Conservation (phyloP, 2,329 filamentous ascomycete species). For the Knufia fluminis region DNA sequence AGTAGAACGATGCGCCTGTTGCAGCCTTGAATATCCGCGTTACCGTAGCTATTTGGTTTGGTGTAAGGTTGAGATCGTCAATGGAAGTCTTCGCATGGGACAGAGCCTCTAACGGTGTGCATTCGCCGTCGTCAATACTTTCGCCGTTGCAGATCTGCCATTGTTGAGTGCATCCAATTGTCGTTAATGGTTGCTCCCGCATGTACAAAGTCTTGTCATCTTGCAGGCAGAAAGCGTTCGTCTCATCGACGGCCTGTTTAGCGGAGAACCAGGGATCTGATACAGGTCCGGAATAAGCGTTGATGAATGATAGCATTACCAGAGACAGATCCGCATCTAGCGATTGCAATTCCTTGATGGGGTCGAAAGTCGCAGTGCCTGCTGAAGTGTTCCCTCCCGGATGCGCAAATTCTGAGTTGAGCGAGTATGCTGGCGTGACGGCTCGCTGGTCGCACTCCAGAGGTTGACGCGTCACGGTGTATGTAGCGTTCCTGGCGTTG, state of each 20-base stretch:
- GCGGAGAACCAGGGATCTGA: constrained; percentile 12
- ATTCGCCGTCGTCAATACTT: neutral
- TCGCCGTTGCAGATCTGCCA: constrained; percentile 10
- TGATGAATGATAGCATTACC: constrained; percentile 6
- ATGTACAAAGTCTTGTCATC: constrained; percentile 5
- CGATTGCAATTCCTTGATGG: constrained; percentile 1
- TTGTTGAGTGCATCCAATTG: constrained; percentile 9
- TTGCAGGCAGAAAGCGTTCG: constrained; percentile 3
- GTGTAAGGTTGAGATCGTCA: neutral
- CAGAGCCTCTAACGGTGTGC: neutral
- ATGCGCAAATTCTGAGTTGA: constrained; percentile 2
- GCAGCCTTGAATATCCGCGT: constrained; percentile 3
- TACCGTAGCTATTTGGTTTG: constrained; percentile 1
- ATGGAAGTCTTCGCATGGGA: neutral
- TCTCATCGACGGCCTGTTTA: neutral
- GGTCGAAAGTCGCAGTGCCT: constrained; percentile 1
- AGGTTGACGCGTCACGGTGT: neutral
- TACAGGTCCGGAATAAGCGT: constrained; percentile 8
- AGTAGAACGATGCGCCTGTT: constrained; percentile 5
- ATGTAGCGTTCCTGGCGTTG: constrained; percentile 8
- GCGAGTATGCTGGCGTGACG: constrained; percentile 4
- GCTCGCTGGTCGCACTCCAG: constrained; percentile 5
- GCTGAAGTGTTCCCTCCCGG: constrained; percentile 1
- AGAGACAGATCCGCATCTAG: constrained; percentile 1
- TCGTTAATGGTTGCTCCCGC: constrained; percentile 4